Evolutionary conservation across 2,329 filamentous ascomycete species (phyloP), one percentile per base, ranked within the genome.

Genomic region (Pseudogymnoascus sp.): DNA sequence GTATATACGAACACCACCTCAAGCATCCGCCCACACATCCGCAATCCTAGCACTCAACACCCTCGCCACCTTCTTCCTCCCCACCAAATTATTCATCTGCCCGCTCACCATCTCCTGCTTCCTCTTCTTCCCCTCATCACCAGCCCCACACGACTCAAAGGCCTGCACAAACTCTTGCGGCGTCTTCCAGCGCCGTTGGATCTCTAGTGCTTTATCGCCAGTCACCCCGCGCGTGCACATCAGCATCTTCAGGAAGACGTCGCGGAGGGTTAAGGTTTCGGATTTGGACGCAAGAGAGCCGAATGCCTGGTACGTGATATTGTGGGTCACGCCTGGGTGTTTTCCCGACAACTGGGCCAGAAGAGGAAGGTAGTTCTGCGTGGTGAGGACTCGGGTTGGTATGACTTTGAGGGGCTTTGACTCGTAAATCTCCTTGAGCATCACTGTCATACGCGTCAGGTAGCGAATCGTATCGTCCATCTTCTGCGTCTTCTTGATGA

Each of bases 201-300:
- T 90, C 72, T 90, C 88, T 4, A 92, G 72, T 0, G 89, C 89
- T 67, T 88, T 89, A 66, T 92, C 88, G 2, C 86, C 87, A 0
- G 86, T 89, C 10, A 94, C 77, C 1, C 88, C 87, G 59, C 81
- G 81, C 1, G 82, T 89, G 63, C 86, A 90, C 88, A 94, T 91
- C 55, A 94, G 78, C 88, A 94, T 92, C 72, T 92, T 92, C 23
- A 94, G 74, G 65, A 83, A 92, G 0, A 92, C 72, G 66, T 94
- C 89, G 60, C 87, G 78, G 8, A 92, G 74, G 0, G 88, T 89
- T 66, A 90, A 81, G 61, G 81, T 81, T 58, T 89, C 86, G 0
- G 86, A 89, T 71, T 94, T 94, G 7, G 85, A 89, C 0, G 83
- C 83, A 45, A 92, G 73, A 0, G 83, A 84, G 0, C 85, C 82